These are phyloP conservation scores for Lentinula detonsa DNA, from an alignment of 768 basidiomycete species.

Conservation along the genomic window DNA sequence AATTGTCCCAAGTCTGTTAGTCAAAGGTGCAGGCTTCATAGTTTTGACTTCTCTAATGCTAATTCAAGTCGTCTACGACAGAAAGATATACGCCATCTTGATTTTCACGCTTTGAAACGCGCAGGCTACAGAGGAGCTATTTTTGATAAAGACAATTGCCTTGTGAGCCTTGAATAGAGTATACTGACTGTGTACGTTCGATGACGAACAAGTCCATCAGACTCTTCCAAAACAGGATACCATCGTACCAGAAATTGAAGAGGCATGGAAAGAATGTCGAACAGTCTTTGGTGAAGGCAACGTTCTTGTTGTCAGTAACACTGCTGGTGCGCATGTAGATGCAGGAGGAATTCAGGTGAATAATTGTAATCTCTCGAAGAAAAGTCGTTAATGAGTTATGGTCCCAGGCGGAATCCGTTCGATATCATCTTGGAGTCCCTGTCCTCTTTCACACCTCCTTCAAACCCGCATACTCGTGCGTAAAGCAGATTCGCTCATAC, in stretches of 20 bases:
- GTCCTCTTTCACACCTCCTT: constrained; percentile 71
- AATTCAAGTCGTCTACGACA: constrained; percentile 22
- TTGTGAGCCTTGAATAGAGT: constrained; percentile 43
- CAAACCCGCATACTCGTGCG: constrained; percentile 82
- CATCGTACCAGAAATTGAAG: constrained; percentile 72
- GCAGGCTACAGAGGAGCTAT: constrained; percentile 87
- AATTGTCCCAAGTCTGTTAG: constrained; percentile 54
- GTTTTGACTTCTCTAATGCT: not conserved
- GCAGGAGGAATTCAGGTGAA: constrained; percentile 75
- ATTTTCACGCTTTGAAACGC: constrained; percentile 64
- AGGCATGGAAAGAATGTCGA: constrained; percentile 71
- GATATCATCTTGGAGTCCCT: constrained; percentile 69
- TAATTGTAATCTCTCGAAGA: constrained; percentile 6
- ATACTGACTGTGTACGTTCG: not conserved
- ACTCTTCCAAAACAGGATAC: constrained; percentile 75
- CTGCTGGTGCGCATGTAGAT: constrained; percentile 79
- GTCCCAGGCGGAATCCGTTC: constrained; percentile 78
- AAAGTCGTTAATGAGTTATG: not conserved
- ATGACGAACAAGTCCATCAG: constrained; percentile 29
- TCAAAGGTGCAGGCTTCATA: constrained; percentile 48
- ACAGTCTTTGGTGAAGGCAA: constrained; percentile 70
- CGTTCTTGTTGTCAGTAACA: constrained; percentile 91
- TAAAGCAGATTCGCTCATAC: constrained; percentile 62
- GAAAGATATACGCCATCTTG: constrained; percentile 82
- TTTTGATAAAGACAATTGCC: constrained; percentile 97